A percentile compares a stretch with the other conserved stretches of the same genome.
phyloP scores from a whole-genome alignment of 768 basidiomycete genomes.

The Suillus discolor region DNA sequence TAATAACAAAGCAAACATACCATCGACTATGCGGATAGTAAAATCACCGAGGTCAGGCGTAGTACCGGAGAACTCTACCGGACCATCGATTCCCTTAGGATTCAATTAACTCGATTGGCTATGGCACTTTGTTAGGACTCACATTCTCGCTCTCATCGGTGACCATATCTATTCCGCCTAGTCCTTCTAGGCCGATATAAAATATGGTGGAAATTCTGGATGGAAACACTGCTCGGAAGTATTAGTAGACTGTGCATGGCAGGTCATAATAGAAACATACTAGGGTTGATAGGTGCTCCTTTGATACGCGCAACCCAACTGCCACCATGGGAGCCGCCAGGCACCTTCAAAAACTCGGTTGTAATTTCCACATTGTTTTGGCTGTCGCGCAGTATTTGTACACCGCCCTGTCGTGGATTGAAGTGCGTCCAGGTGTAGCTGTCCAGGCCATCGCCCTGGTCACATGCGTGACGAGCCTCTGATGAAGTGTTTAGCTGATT shows the following conservation, averaged over 20 bases:
- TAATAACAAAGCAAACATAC: slow-evolving; percentile 39
- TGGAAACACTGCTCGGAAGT: slow-evolving; percentile 34
- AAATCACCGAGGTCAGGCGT: slow-evolving; percentile 85
- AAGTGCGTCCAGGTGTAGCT: slow-evolving; percentile 88
- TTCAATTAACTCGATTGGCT: slow-evolving; percentile 11
- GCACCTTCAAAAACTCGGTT: slow-evolving; percentile 85
- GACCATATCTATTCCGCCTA: slow-evolving; percentile 81
- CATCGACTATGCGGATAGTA: slow-evolving; percentile 75
- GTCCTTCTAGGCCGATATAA: slow-evolving; percentile 86
- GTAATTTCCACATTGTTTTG: slow-evolving; percentile 84
- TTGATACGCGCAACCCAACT: slow-evolving; percentile 88
- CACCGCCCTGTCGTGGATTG: slow-evolving; percentile 83
- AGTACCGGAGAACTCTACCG: slow-evolving; percentile 69
- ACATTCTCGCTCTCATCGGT: slow-evolving; percentile 78
- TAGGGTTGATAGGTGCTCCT: slow-evolving; percentile 71
- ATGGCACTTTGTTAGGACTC: slow-evolving; percentile 23
- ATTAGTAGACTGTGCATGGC: slow-evolving; percentile 26
- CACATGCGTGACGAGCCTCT: slow-evolving; percentile 87
- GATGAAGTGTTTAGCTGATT: slow-evolving; percentile 8
- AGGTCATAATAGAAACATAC: slow-evolving; percentile 36
- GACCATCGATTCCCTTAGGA: slow-evolving; percentile 70
- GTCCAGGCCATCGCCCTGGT: slow-evolving; percentile 81
- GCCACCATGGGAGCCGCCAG: slow-evolving; percentile 80
- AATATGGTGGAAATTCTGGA: slow-evolving; percentile 80
- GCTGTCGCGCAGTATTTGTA: slow-evolving; percentile 81